Evolutionary conservation across 2,329 filamentous ascomycete genomes (phyloP).

Genomic region (Metarhizium album): DNA sequence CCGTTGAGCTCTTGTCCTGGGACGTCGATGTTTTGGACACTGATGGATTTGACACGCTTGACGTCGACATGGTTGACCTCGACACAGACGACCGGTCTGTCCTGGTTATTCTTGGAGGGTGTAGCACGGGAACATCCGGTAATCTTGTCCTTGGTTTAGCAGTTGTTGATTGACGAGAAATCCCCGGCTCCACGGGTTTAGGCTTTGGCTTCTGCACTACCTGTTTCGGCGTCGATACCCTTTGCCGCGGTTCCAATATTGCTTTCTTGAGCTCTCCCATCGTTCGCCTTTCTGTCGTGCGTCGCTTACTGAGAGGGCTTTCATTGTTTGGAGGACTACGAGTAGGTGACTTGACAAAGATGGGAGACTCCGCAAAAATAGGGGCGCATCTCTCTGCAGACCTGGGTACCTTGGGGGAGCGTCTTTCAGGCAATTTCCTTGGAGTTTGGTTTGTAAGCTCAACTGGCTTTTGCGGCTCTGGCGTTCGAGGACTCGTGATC

Average conservation of each 20-base stretch:
- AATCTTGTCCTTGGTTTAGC: neutral
- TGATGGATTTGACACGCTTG: neutral
- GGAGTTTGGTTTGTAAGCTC: neutral
- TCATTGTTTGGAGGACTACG: neutral
- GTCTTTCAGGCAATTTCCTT: neutral
- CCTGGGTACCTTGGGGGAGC: conserved; percentile 4
- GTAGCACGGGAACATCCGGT: neutral
- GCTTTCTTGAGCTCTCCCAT: conserved; percentile 8
- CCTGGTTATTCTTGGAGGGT: neutral
- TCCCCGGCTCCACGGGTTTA: neutral
- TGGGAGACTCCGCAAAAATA: conserved; percentile 1
- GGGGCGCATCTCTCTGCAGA: conserved; percentile 7
- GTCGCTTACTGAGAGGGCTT: neutral
- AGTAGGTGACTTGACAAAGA: neutral
- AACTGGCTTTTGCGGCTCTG: neutral
- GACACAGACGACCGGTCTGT: neutral
- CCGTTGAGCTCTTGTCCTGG: neutral
- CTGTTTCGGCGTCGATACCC: neutral
- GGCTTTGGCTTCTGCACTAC: neutral
- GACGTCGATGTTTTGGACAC: neutral
- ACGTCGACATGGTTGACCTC: neutral
- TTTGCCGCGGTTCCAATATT: conserved; percentile 3
- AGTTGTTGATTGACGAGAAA: neutral
- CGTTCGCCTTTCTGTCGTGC: conserved; percentile 2
- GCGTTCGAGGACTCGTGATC: neutral